Conservation (phyloP, 139 green algal genomes). For the Axilococcus clingmanii region DNA sequence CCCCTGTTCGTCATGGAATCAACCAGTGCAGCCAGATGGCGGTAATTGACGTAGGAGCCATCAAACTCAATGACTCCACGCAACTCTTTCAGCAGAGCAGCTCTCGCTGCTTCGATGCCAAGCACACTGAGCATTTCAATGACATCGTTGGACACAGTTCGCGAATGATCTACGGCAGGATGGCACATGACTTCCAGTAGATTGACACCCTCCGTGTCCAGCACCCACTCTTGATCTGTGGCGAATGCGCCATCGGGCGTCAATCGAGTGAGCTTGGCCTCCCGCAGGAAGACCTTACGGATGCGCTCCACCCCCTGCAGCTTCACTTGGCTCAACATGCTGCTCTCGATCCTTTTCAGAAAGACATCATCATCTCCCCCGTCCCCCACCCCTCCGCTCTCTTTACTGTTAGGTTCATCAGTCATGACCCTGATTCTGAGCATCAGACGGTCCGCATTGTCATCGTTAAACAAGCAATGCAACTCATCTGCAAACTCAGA, state of each 20-base stretch:
- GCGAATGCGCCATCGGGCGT: constrained; percentile 37
- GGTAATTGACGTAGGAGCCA: constrained; percentile 96
- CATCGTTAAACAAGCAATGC: constrained; percentile 89
- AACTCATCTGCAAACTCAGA: constrained; percentile 84
- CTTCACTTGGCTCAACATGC: constrained; percentile 58
- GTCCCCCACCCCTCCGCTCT: constrained; percentile 5
- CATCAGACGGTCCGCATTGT: constrained; percentile 92
- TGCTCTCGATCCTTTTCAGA: constrained; percentile 64
- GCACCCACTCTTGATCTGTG: constrained; percentile 82
- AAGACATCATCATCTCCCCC: constrained; percentile 53
- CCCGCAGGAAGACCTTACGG: constrained; percentile 86
- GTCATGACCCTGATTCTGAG: constrained; percentile 59
- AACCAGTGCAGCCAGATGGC: constrained; percentile 87
- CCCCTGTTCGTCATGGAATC: constrained; percentile 83
- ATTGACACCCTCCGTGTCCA: constrained; percentile 96
- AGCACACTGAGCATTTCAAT: constrained; percentile 89
- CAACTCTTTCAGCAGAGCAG: constrained; percentile 87
- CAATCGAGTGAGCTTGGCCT: constrained; percentile 58
- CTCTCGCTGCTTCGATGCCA: constrained; percentile 89
- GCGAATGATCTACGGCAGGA: constrained; percentile 76
- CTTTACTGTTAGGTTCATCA: constrained; percentile 5
- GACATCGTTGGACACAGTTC: constrained; percentile 86
- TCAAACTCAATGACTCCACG: constrained; percentile 98
- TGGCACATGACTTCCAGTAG: constrained; percentile 86
- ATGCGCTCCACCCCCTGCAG: constrained; percentile 75